Evolutionary conservation across 2,329 filamentous ascomycete species (phyloP).

Genomic region (Cryoendolithus antarcticus): DNA sequence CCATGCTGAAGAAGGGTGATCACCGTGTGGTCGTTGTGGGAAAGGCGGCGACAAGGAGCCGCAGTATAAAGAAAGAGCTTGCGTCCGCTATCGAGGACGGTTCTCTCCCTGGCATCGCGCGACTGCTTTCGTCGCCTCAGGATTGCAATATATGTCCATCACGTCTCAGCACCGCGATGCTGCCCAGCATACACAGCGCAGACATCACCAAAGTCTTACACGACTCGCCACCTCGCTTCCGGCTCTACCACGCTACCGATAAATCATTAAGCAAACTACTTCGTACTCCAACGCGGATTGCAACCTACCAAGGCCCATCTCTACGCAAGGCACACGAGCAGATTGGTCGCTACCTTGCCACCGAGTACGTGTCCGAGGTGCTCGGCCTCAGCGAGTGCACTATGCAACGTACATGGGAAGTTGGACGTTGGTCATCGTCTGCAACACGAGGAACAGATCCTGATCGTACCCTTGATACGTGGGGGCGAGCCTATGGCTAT

Average conservation of each 20-base stretch:
- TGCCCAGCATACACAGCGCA: too few species aligned
- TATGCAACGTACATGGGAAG: conserved; percentile 42
- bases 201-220: too few species aligned
- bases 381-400: conserved; percentile 39
- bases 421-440: conserved; percentile 35
- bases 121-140: too few species aligned
- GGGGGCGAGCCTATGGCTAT: conserved; percentile 51
- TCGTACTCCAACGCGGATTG: conserved; percentile 42
- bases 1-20: conserved; percentile 44
- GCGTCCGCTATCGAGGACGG: conserved; percentile 31
- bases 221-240: too few species aligned
- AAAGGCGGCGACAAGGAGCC: conserved; percentile 34
- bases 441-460: conserved; percentile 34
- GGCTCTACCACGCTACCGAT: conserved; percentile 33
- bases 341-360: conserved; percentile 43
- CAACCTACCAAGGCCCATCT: conserved; percentile 30
- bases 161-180: too few species aligned
- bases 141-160: too few species aligned
- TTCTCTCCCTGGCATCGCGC: too few species aligned
- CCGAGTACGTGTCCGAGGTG: conserved; percentile 32
- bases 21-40: conserved; percentile 45
- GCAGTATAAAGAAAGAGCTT: conserved; percentile 40
- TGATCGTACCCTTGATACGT: conserved; percentile 51
- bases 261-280: conserved; percentile 38
- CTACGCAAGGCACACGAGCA: conserved; percentile 39